Evolutionary conservation across 176 grass and related monocot species (phyloP), one percentile per base, ranked within the genome.

Genomic region (Chloris gayana): DNA sequence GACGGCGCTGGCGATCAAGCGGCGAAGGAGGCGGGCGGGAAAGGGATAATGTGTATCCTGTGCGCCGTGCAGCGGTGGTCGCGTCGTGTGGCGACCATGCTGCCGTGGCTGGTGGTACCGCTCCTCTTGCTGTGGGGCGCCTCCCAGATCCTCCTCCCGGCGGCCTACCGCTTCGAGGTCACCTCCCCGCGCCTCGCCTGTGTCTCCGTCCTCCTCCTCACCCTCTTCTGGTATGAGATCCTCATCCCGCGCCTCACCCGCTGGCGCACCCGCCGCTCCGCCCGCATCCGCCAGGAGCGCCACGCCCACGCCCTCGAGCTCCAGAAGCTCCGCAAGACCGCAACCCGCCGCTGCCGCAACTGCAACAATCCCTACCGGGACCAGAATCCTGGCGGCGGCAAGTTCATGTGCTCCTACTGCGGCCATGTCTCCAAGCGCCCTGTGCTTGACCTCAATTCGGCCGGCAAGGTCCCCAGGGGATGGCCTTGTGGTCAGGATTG

Each of bases 221-320:
- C 96, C 73, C 92, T 98, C 66, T 92, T 98, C 75, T 98, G 96
- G 96, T 98, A 98, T 33, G 96, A 98, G 86, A 89, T 95, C 84
- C 82, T 98, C 51, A 86, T 98, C 69, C 92, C 96, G 1, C 85
- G 82, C 69, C 78, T 98, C 51, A 91, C 92, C 12, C 84, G 82
- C 64, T 98, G 95, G 95, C 92, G 95, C 11, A 74, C 78, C 17
- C 88, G 92, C 32, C 85, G 95, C 69, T 93, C 95, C 1, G 95
- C 95, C 10, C 78, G 95, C 19, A 88, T 98, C 30, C 87, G 90
- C 5, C 92, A 98, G 84, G 78, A 85, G 70, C 89, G 88, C 76
- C 87, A 88, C 21, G 84, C 90, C 21, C 90, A 83, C 29, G 95
- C 95, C 11, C 69, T 98, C 11, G 81, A 95, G 81, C 84, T 98